phyloP scores from a whole-genome alignment of 352 stramenopile genomes.

The Blastocystis sp. region DNA sequence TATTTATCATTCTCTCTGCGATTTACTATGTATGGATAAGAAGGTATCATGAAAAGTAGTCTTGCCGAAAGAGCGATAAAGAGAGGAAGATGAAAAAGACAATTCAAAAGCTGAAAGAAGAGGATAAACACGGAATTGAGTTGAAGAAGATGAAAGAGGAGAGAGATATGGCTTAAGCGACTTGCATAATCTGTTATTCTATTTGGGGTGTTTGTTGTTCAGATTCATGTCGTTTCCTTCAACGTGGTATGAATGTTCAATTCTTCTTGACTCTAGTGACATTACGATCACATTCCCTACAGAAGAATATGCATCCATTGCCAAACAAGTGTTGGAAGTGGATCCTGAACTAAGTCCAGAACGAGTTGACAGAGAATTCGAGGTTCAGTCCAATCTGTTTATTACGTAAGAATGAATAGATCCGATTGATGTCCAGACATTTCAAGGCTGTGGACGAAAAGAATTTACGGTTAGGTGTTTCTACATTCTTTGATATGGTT shows the following conservation, averaged over 20 bases:
- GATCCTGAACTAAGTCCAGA: constrained; percentile 38
- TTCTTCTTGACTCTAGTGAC: neutral
- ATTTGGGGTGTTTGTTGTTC: neutral
- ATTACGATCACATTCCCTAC: constrained; percentile 10
- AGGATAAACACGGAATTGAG: constrained; percentile 56
- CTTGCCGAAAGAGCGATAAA: constrained; percentile 57
- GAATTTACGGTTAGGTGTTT: constrained; percentile 30
- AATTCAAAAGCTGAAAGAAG: constrained; percentile 38
- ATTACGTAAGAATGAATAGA: neutral
- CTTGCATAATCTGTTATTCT: constrained; percentile 48
- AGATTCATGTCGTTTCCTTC: neutral
- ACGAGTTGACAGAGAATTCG: constrained; percentile 21
- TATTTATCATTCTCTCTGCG: constrained; percentile 38
- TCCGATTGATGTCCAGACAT: neutral
- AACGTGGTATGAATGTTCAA: neutral
- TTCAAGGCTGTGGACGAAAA: constrained; percentile 50
- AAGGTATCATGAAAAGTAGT: neutral
- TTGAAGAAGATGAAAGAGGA: constrained; percentile 53
- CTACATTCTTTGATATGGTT: constrained; percentile 60
- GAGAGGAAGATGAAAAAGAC: constrained; percentile 62
- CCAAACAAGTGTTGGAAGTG: constrained; percentile 31
- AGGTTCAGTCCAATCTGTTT: neutral
- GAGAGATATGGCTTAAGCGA: neutral
- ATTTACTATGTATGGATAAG: constrained; percentile 39
- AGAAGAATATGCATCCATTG: constrained; percentile 23